These are phyloP conservation scores for Tilletiopsis washingtonensis DNA, from an alignment of 1,284 basidiomycete genomes.

Conservation along the genomic window DNA sequence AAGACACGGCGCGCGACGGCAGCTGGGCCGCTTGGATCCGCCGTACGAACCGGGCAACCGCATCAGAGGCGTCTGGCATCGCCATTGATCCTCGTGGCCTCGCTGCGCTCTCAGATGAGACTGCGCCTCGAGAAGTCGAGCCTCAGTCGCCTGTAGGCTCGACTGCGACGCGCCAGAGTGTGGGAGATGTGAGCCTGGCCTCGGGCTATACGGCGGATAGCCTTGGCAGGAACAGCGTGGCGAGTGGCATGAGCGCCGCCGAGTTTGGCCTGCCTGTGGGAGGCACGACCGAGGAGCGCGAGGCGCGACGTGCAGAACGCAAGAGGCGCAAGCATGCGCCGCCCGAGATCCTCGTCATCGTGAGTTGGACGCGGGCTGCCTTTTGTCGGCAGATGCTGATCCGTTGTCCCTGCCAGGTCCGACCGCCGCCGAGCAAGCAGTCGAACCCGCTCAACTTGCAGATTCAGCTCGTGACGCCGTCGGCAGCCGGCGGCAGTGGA, in stretches of 20 bases:
- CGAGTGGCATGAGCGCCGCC: neutral
- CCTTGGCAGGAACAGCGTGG: neutral
- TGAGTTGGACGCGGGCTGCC: conserved; percentile 6
- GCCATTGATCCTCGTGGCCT: neutral
- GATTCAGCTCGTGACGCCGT: conserved; percentile 67
- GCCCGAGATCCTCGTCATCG: conserved; percentile 41
- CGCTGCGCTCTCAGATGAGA: too few species aligned
- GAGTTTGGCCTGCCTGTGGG: conserved; percentile 2
- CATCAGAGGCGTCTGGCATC: too few species aligned
- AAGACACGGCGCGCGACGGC: neutral
- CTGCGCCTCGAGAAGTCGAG: too few species aligned
- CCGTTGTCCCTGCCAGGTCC: too few species aligned
- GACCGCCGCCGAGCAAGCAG: conserved; percentile 71
- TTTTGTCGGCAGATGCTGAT: too few species aligned
- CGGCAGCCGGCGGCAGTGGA: neutral
- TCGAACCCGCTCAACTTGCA: conserved; percentile 87
- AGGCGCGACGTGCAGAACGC: neutral
- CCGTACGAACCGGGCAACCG: neutral
- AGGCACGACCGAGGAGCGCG: neutral
- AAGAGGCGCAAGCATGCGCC: conserved; percentile 9
- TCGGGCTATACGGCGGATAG: neutral
- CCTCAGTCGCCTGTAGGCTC: too few species aligned
- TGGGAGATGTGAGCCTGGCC: neutral
- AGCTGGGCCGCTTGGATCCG: neutral
- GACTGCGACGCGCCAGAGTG: too few species aligned